These are phyloP conservation scores for Cercophora newfieldiana DNA, from an alignment of 495 filamentous ascomycete species.

Conservation along the genomic window DNA sequence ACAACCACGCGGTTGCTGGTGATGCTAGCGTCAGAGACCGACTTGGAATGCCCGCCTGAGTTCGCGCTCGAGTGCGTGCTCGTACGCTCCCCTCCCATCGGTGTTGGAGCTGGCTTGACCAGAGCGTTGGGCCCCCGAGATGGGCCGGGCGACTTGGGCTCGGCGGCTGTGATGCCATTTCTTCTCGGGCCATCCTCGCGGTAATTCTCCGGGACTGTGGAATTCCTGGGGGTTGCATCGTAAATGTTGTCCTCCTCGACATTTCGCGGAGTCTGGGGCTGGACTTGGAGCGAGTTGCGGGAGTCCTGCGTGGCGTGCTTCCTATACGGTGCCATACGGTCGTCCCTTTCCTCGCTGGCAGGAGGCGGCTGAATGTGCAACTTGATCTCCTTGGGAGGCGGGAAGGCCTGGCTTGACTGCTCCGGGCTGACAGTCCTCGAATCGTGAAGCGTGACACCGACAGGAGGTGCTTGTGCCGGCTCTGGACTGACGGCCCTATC, in stretches of 20 bases:
- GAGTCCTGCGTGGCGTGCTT: not conserved
- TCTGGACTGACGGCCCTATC: slow-evolving; percentile 40
- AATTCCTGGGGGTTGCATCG: slow-evolving; percentile 44
- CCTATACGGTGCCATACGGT: slow-evolving; percentile 10
- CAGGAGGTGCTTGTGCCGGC: slow-evolving; percentile 20
- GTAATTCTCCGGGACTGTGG: slow-evolving; percentile 16
- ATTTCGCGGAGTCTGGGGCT: slow-evolving; percentile 9
- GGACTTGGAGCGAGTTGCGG: slow-evolving; percentile 10
- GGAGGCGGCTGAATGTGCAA: slow-evolving; percentile 4
- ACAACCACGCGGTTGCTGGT: not conserved
- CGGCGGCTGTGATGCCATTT: slow-evolving; percentile 4
- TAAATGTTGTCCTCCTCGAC: slow-evolving; percentile 44
- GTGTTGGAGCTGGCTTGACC: not conserved
- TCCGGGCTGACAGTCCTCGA: slow-evolving; percentile 32
- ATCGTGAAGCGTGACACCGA: slow-evolving; percentile 2
- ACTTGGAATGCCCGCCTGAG: not conserved
- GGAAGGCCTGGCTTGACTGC: slow-evolving; percentile 17
- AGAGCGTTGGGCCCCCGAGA: slow-evolving; percentile 12
- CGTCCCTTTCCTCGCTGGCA: not conserved
- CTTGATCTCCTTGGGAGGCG: slow-evolving; percentile 3
- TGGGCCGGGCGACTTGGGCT: slow-evolving; percentile 18
- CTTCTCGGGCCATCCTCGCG: slow-evolving; percentile 1
- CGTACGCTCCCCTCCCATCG: not conserved
- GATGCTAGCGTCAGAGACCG: not conserved
- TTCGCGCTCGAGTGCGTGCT: not conserved